Evolutionary conservation across 2,329 filamentous ascomycete genomes (phyloP).

Genomic region (Fonsecaea pugnacius): DNA sequence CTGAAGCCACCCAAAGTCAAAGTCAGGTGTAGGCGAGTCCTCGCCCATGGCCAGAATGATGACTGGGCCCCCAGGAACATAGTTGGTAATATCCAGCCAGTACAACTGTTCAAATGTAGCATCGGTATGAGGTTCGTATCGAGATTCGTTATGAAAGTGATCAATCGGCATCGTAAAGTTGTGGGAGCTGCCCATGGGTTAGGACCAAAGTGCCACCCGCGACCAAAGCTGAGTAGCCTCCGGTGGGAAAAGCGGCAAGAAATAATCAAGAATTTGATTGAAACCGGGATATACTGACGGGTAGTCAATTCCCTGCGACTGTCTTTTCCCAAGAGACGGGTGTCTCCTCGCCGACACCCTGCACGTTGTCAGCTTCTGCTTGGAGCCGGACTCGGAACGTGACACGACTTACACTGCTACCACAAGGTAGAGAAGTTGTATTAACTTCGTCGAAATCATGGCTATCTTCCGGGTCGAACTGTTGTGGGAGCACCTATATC

Average conservation of each 20-base stretch:
- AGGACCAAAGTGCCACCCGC: background rate
- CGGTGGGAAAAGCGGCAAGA: background rate
- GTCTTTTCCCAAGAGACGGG: background rate
- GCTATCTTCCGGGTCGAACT: background rate
- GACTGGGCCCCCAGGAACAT: slow-evolving; percentile 76
- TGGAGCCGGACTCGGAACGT: background rate
- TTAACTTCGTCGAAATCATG: background rate
- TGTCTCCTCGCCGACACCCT: background rate
- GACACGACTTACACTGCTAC: background rate
- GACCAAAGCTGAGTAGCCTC: background rate
- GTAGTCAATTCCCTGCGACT: slow-evolving; percentile 6
- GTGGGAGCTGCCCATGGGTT: slow-evolving; percentile 36
- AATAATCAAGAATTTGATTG: background rate
- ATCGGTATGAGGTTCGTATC: slow-evolving; percentile 30
- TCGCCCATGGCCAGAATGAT: slow-evolving; percentile 77
- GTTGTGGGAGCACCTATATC: background rate
- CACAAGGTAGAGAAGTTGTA: background rate
- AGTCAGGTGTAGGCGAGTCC: slow-evolving; percentile 59
- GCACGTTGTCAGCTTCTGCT: background rate
- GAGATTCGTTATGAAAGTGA: slow-evolving; percentile 29
- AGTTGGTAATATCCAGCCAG: slow-evolving; percentile 79
- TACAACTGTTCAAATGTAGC: slow-evolving; percentile 65
- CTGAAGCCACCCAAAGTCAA: slow-evolving; percentile 74
- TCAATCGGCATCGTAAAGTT: slow-evolving; percentile 41
- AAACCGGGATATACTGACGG: slow-evolving; percentile 6